These are phyloP conservation scores for Gomphus sp. DNA, from an alignment of 1,284 basidiomycete species.

Conservation along the genomic window DNA sequence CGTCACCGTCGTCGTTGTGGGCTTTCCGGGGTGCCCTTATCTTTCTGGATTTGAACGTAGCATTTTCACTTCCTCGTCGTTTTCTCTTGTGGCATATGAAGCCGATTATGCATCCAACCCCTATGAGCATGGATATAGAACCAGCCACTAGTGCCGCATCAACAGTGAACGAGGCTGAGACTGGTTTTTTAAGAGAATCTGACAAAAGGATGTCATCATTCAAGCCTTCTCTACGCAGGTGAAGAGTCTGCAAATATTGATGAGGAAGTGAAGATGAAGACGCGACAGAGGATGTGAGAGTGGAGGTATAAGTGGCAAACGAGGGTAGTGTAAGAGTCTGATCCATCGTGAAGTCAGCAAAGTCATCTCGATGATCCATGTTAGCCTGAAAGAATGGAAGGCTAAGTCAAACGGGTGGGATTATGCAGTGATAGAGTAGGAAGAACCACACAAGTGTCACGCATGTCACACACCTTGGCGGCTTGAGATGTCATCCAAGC, in stretches of 20 bases:
- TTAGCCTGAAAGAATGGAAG: neutral
- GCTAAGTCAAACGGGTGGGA: neutral
- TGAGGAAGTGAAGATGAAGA: neutral
- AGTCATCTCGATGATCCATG: neutral
- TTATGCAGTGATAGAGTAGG: neutral
- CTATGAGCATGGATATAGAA: neutral
- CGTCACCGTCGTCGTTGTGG: neutral
- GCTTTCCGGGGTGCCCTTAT: neutral
- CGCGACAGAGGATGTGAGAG: neutral
- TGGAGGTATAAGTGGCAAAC: neutral
- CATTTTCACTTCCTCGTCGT: too few relatives aligned
- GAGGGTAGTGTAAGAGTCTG: neutral
- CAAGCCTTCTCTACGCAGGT: neutral
- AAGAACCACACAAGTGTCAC: neutral
- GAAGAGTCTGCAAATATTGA: neutral
- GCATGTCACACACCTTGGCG: neutral
- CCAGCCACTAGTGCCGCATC: neutral
- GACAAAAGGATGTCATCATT: neutral
- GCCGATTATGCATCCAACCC: neutral
- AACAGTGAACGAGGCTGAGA: neutral
- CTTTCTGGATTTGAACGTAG: neutral
- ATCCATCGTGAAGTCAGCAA: neutral
- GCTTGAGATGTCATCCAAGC: too few relatives aligned
- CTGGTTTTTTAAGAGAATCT: neutral
- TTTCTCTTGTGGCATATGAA: neutral